Conservation (phyloP, 176 grass and related monocot species). For the Microstegium vimineum region DNA sequence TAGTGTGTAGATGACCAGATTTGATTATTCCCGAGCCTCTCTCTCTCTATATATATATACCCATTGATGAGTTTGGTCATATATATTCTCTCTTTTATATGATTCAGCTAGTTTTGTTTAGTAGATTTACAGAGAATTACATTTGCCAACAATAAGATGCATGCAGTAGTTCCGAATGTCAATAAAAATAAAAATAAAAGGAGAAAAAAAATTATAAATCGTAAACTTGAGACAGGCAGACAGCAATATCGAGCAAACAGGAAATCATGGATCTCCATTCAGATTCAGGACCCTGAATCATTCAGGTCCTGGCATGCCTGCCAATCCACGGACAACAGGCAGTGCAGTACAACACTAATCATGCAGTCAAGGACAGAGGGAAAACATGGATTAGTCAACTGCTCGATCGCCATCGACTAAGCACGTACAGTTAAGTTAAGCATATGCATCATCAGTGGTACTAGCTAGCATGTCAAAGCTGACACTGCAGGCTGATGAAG, state of each 20-base stretch:
- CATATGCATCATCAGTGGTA: background rate
- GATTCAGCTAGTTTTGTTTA: no score
- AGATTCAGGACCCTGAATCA: conserved; percentile 32
- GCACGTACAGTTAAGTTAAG: background rate
- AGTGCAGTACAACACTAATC: background rate
- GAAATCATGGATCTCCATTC: background rate
- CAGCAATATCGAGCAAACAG: conserved; percentile 10
- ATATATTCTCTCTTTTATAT: no score
- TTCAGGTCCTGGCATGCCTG: conserved; percentile 24
- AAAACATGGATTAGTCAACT: background rate
- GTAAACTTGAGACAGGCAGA: background rate
- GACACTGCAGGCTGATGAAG: conserved; percentile 20
- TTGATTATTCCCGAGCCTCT: no score
- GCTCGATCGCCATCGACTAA: background rate
- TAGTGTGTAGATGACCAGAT: no score
- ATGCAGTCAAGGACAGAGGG: background rate
- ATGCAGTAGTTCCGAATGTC: background rate
- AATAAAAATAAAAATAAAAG: background rate
- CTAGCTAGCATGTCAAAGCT: background rate
- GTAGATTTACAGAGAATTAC: no score
- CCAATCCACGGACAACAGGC: background rate
- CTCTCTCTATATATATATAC: no score
- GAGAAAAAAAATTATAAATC: background rate
- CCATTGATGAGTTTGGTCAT: no score
- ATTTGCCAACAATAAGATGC: background rate